Percentiles rank a stretch among this genome's conserved stretches.
phyloP scores from a whole-genome alignment of 352 stramenopile genomes.

The Phytophthora boehmeriae region DNA sequence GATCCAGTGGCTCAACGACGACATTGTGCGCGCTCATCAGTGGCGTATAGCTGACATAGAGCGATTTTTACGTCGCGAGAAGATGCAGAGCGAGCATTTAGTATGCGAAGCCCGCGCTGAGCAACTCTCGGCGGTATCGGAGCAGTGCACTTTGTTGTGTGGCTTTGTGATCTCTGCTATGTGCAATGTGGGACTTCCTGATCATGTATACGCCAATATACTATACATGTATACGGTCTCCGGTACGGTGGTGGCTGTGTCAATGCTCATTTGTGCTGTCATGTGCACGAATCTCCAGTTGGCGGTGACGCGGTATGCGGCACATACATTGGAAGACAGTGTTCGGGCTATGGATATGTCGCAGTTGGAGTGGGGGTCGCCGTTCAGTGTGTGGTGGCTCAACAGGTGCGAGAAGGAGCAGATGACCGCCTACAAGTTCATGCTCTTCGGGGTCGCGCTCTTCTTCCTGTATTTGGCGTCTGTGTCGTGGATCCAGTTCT shows the following conservation, averaged over 20 bases:
- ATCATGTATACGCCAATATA: conserved; percentile 28
- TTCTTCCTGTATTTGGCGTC: conserved; percentile 76
- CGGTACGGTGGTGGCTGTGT: conserved; percentile 55
- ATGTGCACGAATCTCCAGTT: conserved; percentile 74
- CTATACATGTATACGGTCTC: conserved; percentile 57
- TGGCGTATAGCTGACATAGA: conserved; percentile 76
- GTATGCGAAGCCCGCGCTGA: conserved; percentile 69
- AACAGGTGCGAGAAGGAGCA: conserved; percentile 69
- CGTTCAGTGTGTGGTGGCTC: conserved; percentile 76
- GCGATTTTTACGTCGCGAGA: conserved; percentile 63
- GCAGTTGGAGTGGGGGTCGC: conserved; percentile 56
- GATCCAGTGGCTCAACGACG: conserved; percentile 81
- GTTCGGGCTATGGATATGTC: conserved; percentile 52
- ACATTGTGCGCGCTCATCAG: conserved; percentile 67
- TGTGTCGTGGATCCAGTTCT: conserved; percentile 78
- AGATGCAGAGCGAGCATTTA: conserved; percentile 68
- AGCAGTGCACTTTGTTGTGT: conserved; percentile 68
- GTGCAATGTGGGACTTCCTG: conserved; percentile 59
- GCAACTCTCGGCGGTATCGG: conserved; percentile 71
- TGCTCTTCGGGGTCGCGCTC: conserved; percentile 64
- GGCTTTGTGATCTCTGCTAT: conserved; percentile 79
- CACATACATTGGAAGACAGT: conserved; percentile 55
- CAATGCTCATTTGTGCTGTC: conserved; percentile 63
- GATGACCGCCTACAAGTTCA: conserved; percentile 74
- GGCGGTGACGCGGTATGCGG: conserved; percentile 69